phyloP scores from a whole-genome alignment of 768 basidiomycete genomes.

The Hygrophoropsis aurantiaca region DNA sequence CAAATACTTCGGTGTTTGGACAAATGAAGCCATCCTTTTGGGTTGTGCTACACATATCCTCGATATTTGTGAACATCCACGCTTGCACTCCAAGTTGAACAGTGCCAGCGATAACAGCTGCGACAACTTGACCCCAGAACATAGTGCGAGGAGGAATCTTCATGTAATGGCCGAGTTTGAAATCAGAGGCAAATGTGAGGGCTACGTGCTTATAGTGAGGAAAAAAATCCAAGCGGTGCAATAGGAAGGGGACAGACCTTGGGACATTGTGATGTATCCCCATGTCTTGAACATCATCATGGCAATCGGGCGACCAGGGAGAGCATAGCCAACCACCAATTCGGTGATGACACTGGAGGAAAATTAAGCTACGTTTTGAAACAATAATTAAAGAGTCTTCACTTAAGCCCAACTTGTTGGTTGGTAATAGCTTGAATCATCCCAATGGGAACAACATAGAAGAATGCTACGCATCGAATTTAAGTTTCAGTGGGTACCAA shows the following conservation, averaged over 20 bases:
- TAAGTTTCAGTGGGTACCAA: background rate
- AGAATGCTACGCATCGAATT: constrained; percentile 29
- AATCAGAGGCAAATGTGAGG: constrained; percentile 68
- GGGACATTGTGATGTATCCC: constrained; percentile 49
- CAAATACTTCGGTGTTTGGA: constrained; percentile 43
- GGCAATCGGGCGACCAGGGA: constrained; percentile 67
- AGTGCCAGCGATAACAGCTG: constrained; percentile 59
- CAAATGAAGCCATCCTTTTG: constrained; percentile 29
- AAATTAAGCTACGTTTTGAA: background rate
- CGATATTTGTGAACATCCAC: constrained; percentile 53
- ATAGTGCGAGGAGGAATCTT: constrained; percentile 66
- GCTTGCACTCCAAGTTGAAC: constrained; percentile 66
- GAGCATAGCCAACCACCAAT: constrained; percentile 58
- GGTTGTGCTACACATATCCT: constrained; percentile 28
- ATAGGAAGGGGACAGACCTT: constrained; percentile 2
- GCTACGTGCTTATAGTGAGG: background rate
- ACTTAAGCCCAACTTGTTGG: constrained; percentile 64
- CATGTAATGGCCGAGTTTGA: constrained; percentile 78
- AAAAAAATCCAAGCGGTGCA: constrained; percentile 12
- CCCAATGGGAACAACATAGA: constrained; percentile 78
- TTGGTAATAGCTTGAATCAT: constrained; percentile 81
- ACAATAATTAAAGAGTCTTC: constrained; percentile 12
- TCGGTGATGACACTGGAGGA: constrained; percentile 59
- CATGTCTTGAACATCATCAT: constrained; percentile 77
- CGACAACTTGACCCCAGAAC: constrained; percentile 70